phyloP scores from a whole-genome alignment of 805 yeast genomes.

The Nakazawaea molendinolei region DNA sequence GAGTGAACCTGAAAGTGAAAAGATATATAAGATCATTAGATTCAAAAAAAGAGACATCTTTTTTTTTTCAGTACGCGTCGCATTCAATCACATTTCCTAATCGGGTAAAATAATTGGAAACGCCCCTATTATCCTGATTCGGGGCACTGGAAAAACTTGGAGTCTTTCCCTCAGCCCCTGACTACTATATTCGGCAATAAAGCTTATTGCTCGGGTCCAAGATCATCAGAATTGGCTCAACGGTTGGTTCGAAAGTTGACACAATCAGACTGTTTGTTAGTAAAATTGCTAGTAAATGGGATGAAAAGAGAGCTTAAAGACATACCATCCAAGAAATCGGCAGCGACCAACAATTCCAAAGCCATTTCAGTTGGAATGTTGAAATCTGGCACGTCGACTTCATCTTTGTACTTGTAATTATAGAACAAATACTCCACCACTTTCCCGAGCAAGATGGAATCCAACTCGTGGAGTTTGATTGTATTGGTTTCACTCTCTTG shows the following conservation, averaged over 20 bases:
- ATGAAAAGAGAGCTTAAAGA: background rate
- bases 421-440: conserved; percentile 83
- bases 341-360: conserved; percentile 82
- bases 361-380: conserved; percentile 93
- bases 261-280: no score
- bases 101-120: background rate
- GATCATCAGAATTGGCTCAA: no score
- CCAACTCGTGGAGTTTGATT: conserved; percentile 56
- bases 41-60: background rate
- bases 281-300: background rate
- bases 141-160: background rate
- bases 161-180: background rate
- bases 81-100: conserved; percentile 11
- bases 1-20: no score
- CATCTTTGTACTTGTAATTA: conserved; percentile 58
- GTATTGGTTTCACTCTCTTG: conserved; percentile 53
- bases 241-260: no score
- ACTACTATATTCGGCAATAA: no score
- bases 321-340: conserved; percentile 69
- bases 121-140: background rate
- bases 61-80: conserved; percentile 8
- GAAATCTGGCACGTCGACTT: conserved; percentile 72
- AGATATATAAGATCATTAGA: background rate
- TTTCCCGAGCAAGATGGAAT: conserved; percentile 65
- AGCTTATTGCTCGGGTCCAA: no score